phyloP scores from a whole-genome alignment of 352 stramenopile genomes.

The Pythium sp. region DNA sequence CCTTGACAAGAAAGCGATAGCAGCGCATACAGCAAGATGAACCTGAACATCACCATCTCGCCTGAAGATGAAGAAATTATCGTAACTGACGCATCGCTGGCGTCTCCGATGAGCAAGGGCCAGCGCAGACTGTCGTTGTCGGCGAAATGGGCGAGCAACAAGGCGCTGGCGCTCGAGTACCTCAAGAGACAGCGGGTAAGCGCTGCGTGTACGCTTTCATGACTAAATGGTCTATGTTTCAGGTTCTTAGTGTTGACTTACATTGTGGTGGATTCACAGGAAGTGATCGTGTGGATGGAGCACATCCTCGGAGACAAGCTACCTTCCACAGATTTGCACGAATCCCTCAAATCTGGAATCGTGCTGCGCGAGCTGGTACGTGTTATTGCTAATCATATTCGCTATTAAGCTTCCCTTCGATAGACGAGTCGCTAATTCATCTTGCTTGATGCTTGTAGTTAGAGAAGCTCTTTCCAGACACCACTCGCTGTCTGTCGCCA shows the following conservation, averaged over 20 bases:
- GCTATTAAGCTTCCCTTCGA: background rate
- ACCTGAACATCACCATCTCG: slow-evolving; percentile 36
- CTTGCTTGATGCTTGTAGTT: slow-evolving; percentile 25
- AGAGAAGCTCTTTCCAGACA: slow-evolving; percentile 52
- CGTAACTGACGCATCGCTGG: slow-evolving; percentile 21
- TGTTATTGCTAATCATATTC: background rate
- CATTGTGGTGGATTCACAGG: slow-evolving; percentile 24
- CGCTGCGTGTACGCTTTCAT: background rate
- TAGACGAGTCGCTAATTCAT: too few relatives aligned
- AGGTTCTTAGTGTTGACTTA: background rate
- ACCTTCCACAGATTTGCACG: slow-evolving; percentile 49
- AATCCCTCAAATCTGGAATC: slow-evolving; percentile 69
- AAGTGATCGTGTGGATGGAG: slow-evolving; percentile 74
- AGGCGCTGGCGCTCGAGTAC: slow-evolving; percentile 70
- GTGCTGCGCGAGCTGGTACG: slow-evolving; percentile 67
- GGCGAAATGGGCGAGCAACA: slow-evolving; percentile 75
- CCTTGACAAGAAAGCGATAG: background rate
- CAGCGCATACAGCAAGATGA: slow-evolving; percentile 24
- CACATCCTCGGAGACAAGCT: slow-evolving; percentile 59
- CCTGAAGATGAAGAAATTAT: slow-evolving; percentile 28
- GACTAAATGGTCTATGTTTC: background rate
- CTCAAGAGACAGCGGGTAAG: slow-evolving; percentile 63
- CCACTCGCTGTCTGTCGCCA: slow-evolving; percentile 47
- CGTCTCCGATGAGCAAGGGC: slow-evolving; percentile 65
- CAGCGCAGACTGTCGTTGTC: slow-evolving; percentile 67